A percentile compares a stretch with the other conserved stretches of the same genome.
These are phyloP conservation scores for Colletotrichum sp. DNA, from an alignment of 2,329 filamentous ascomycete genomes.

Conservation along the genomic window DNA sequence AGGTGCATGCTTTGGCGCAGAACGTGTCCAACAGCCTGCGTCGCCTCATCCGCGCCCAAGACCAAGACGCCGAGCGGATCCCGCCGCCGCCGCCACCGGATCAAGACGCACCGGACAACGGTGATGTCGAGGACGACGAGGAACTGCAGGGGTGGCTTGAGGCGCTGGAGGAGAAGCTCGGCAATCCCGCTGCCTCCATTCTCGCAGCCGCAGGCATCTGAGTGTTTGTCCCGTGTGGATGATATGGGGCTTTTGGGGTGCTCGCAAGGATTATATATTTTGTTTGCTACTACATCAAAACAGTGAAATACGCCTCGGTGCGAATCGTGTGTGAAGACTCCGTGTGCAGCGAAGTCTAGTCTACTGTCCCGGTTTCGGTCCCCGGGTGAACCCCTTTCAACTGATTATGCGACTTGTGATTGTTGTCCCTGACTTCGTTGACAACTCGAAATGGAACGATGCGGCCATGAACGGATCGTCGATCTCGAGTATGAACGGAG, in stretches of 20 bases:
- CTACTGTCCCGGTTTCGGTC: not conserved
- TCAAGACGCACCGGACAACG: not conserved
- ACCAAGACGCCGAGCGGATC: not conserved
- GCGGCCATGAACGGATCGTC: not conserved
- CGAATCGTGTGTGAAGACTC: not conserved
- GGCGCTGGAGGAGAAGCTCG: not conserved
- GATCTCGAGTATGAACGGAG: not conserved
- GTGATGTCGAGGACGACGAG: not conserved
- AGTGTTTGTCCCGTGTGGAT: not conserved
- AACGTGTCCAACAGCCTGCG: not conserved
- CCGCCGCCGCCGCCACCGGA: not conserved
- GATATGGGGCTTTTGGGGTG: not conserved
- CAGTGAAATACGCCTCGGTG: not conserved
- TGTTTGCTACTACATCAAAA: not conserved
- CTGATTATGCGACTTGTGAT: not conserved
- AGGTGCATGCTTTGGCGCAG: not conserved
- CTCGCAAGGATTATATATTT: not conserved
- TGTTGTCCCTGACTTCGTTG: not conserved
- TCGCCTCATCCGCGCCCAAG: not conserved
- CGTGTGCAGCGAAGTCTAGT: not conserved
- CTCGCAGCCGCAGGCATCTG: not conserved
- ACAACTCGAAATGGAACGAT: not conserved
- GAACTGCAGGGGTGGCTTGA: not conserved
- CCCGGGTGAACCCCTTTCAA: not conserved
- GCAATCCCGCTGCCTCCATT: not conserved